phyloP scores from a whole-genome alignment of 441 rosid species.

The Jatropha multifida region DNA sequence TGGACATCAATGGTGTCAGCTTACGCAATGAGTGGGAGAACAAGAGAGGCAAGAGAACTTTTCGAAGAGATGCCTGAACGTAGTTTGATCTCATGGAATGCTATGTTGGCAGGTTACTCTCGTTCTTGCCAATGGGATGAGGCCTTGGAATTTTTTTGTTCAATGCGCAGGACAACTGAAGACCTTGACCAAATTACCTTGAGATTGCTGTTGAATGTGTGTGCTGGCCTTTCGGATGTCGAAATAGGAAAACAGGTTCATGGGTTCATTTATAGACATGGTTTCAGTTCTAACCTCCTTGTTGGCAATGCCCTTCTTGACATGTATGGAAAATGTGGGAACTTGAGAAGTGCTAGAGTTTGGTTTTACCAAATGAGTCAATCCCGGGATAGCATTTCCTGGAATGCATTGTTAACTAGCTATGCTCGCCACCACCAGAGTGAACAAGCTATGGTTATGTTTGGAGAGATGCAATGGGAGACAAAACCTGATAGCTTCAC shows the following conservation, averaged over 20 bases:
- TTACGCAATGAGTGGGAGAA: conserved; percentile 62
- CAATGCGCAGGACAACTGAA: conserved; percentile 46
- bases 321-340: conserved; percentile 83
- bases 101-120: conserved; percentile 73
- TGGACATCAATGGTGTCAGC: conserved; percentile 79
- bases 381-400: conserved; percentile 58
- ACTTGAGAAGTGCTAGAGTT: conserved; percentile 47
- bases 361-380: conserved; percentile 69
- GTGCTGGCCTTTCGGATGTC: conserved; percentile 67
- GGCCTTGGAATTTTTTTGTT: conserved; percentile 49
- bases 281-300: conserved; percentile 42
- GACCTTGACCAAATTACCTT: conserved; percentile 63
- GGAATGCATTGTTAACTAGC: conserved; percentile 74
- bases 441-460: conserved; percentile 58
- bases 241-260: conserved; percentile 75
- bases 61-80: conserved; percentile 77
- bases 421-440: conserved; percentile 56
- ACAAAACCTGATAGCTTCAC: conserved; percentile 59
- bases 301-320: conserved; percentile 67
- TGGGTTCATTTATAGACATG: conserved; percentile 61
- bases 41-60: conserved; percentile 62
- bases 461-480: conserved; percentile 67
- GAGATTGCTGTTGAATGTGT: conserved; percentile 54
- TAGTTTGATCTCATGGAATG: conserved; percentile 76
- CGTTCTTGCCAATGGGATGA: conserved; percentile 58